A percentile compares a stretch with the other conserved stretches of the same genome.
phyloP scores from a whole-genome alignment of 73 alveolate species.

The Durusdinium trenchii region DNA sequence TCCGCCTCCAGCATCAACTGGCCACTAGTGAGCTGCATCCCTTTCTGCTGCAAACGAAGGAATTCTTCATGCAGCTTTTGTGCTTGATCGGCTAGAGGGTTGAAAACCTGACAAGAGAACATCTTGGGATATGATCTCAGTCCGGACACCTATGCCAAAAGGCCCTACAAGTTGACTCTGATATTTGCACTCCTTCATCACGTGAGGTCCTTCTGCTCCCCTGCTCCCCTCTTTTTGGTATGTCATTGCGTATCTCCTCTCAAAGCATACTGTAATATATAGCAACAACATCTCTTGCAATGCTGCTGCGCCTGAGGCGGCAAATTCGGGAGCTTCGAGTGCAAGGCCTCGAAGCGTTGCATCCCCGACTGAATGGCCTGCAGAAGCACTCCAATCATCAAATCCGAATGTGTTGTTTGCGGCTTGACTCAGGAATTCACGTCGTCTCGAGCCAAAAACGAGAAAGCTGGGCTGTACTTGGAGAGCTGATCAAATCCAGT shows the following conservation, averaged over 20 bases:
- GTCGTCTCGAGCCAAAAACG: not conserved
- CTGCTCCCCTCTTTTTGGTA: no score
- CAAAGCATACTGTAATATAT: no score
- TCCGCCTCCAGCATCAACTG: slow-evolving; percentile 71
- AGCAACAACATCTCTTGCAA: no score
- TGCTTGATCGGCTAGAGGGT: slow-evolving; percentile 81
- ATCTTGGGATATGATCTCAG: no score
- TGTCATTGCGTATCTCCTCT: no score
- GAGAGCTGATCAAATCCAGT: not conserved
- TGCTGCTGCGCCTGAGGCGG: slow-evolving; percentile 71
- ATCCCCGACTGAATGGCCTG: slow-evolving; percentile 87
- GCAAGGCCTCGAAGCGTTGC: slow-evolving; percentile 84
- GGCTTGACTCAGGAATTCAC: not conserved
- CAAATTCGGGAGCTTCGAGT: slow-evolving; percentile 51
- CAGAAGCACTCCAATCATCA: not conserved
- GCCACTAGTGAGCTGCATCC: slow-evolving; percentile 78
- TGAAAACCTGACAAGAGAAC: slow-evolving; percentile 74
- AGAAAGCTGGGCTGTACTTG: not conserved
- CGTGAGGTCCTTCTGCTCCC: no score
- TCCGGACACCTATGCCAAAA: no score
- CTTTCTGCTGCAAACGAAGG: slow-evolving; percentile 75
- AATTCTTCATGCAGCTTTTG: slow-evolving; percentile 78
- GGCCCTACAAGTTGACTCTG: no score
- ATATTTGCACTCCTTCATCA: no score
- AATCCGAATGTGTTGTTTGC: no score